A percentile compares a stretch with the other conserved stretches of the same genome.
Conservation (phyloP, 2,329 filamentous ascomycete genomes). For the Aspergillus melleus region DNA sequence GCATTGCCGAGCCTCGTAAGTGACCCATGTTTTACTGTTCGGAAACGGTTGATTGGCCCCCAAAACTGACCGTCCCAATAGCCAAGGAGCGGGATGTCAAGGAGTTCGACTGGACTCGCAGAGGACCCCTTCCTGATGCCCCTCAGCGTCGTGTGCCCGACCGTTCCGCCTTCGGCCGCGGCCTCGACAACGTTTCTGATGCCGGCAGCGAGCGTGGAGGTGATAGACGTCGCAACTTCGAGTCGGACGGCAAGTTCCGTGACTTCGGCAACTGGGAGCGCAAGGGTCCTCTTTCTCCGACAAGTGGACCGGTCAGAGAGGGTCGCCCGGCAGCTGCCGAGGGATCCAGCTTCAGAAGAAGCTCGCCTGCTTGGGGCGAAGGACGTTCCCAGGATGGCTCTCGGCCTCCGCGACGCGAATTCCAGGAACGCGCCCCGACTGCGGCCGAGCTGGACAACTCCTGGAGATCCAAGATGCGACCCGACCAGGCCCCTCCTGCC, state of each 20-base stretch:
- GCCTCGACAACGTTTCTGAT: slow-evolving; percentile 56
- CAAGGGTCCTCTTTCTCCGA: slow-evolving; percentile 82
- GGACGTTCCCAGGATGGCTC: slow-evolving; percentile 71
- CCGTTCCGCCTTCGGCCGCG: slow-evolving; percentile 56
- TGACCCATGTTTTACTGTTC: slow-evolving; percentile 3
- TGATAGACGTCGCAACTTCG: slow-evolving; percentile 63
- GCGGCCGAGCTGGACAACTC: slow-evolving; percentile 91
- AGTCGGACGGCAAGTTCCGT: slow-evolving; percentile 71
- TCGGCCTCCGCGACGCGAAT: slow-evolving; percentile 75
- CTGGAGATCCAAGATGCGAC: slow-evolving; percentile 89
- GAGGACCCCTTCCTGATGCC: slow-evolving; percentile 79
- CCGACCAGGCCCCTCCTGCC: slow-evolving; percentile 69
- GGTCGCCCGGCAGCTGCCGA: slow-evolving; percentile 62
- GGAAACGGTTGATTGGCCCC: not conserved
- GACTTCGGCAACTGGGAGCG: slow-evolving; percentile 93
- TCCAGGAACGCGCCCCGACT: slow-evolving; percentile 71
- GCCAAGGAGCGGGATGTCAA: slow-evolving; percentile 83
- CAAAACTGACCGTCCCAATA: slow-evolving; percentile 47
- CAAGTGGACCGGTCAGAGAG: slow-evolving; percentile 55
- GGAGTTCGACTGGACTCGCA: slow-evolving; percentile 91
- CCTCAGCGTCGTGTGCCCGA: slow-evolving; percentile 60
- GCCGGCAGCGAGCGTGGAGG: slow-evolving; percentile 65
- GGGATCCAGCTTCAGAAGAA: slow-evolving; percentile 60
- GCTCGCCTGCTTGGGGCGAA: slow-evolving; percentile 74
- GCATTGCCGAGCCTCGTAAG: slow-evolving; percentile 94